Conservation (phyloP, 768 basidiomycete species). For the Russula olivacea region DNA sequence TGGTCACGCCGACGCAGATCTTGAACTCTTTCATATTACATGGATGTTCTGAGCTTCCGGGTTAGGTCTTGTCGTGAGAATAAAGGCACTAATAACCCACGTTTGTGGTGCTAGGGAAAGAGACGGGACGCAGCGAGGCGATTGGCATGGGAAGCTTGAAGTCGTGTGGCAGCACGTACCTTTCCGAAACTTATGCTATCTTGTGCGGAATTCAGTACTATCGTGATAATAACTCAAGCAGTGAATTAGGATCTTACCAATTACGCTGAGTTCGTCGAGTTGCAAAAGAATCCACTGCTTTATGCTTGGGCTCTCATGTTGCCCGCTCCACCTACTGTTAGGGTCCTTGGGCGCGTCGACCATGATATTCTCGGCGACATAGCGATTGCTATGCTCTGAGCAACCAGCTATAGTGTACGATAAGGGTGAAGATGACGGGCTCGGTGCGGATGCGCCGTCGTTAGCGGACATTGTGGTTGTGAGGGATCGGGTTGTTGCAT, state of each 20-base stretch:
- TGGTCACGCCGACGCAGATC: constrained; percentile 55
- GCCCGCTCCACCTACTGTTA: constrained; percentile 71
- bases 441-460: not conserved
- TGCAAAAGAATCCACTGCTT: constrained; percentile 70
- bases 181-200: constrained; percentile 79
- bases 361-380: constrained; percentile 63
- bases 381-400: constrained; percentile 67
- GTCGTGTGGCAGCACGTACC: constrained; percentile 37
- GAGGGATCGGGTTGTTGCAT: not conserved
- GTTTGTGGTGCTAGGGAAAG: constrained; percentile 32
- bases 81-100: constrained; percentile 26
- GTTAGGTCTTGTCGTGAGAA: constrained; percentile 14
- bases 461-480: not conserved
- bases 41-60: constrained; percentile 55
- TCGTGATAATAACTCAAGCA: not conserved
- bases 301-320: constrained; percentile 46
- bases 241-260: constrained; percentile 48
- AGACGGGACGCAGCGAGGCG: not conserved
- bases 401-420: constrained; percentile 42
- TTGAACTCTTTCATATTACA: constrained; percentile 85
- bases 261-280: constrained; percentile 51
- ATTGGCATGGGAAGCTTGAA: not conserved
- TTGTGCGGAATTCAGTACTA: constrained; percentile 27
- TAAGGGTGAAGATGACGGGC: constrained; percentile 5
- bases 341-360: constrained; percentile 58